phyloP scores from a whole-genome alignment of 2,329 filamentous ascomycete genomes.

The Trichophyton verrucosum region DNA sequence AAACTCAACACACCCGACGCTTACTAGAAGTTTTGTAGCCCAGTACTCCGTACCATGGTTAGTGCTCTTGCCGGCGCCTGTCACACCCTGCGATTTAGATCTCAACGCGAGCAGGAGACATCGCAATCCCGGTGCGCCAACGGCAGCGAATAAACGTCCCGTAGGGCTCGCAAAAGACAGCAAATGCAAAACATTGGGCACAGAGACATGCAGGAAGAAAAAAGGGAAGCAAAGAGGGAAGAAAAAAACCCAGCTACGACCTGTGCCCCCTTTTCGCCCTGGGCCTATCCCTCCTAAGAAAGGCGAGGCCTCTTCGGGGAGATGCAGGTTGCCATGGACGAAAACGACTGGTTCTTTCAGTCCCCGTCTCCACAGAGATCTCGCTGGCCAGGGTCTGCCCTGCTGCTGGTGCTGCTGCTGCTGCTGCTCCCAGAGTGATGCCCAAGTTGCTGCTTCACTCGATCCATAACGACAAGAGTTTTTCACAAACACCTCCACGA shows the following conservation, averaged over 20 bases:
- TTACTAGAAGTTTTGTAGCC: too few relatives aligned
- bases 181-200: background rate
- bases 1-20: background rate
- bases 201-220: background rate
- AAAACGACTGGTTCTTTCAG: conserved; percentile 3
- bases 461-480: background rate
- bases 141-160: conserved; percentile 1
- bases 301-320: background rate
- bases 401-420: background rate
- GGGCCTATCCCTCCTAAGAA: background rate
- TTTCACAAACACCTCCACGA: background rate
- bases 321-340: background rate
- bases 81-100: background rate
- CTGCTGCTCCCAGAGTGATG: background rate
- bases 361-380: background rate
- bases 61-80: background rate
- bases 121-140: conserved; percentile 3
- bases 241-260: background rate
- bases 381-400: background rate
- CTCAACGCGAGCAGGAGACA: background rate
- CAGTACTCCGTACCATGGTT: background rate
- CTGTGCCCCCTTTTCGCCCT: background rate
- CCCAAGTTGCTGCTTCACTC: background rate
- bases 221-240: too few relatives aligned
- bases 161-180: background rate